These are phyloP conservation scores for Boechera divaricarpa DNA, from an alignment of 345 rosid genomes.

Conservation along the genomic window DNA sequence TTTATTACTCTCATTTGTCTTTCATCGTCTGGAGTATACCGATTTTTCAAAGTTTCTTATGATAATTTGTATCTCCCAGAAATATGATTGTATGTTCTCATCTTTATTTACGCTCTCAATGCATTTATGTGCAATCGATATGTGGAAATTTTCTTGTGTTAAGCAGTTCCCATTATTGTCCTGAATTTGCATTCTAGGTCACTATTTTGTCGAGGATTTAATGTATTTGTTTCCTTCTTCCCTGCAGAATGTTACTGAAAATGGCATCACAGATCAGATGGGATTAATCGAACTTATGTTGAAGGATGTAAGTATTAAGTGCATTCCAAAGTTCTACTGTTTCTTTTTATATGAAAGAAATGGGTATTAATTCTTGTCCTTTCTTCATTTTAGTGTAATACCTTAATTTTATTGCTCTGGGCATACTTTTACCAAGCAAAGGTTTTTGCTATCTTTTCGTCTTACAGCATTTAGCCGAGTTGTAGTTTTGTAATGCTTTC, in stretches of 20 bases:
- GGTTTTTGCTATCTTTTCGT: conserved; percentile 16
- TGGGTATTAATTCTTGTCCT: conserved; percentile 13
- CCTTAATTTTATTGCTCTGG: background rate
- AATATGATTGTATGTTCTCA: conserved; percentile 17
- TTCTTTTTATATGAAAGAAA: conserved; percentile 5
- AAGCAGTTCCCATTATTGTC: background rate
- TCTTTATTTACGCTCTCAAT: background rate
- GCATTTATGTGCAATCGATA: conserved; percentile 4
- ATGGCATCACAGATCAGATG: conserved; percentile 77
- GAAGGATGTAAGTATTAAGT: conserved; percentile 69
- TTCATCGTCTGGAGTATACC: background rate
- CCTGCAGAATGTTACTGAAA: conserved; percentile 64
- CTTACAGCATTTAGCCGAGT: background rate
- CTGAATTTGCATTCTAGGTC: background rate
- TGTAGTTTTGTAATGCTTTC: conserved; percentile 7
- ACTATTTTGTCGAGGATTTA: background rate
- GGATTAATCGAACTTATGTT: conserved; percentile 65
- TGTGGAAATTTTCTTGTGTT: conserved; percentile 22
- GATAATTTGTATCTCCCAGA: conserved; percentile 16
- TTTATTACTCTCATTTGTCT: background rate
- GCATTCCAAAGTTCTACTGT: conserved; percentile 26
- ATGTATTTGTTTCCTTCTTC: conserved; percentile 25
- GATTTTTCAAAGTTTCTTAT: conserved; percentile 1
- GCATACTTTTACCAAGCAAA: conserved; percentile 1
- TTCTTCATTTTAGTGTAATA: conserved; percentile 10